Conservation (phyloP, 2,329 filamentous ascomycete species). For the Calonectria hawksworthii region DNA sequence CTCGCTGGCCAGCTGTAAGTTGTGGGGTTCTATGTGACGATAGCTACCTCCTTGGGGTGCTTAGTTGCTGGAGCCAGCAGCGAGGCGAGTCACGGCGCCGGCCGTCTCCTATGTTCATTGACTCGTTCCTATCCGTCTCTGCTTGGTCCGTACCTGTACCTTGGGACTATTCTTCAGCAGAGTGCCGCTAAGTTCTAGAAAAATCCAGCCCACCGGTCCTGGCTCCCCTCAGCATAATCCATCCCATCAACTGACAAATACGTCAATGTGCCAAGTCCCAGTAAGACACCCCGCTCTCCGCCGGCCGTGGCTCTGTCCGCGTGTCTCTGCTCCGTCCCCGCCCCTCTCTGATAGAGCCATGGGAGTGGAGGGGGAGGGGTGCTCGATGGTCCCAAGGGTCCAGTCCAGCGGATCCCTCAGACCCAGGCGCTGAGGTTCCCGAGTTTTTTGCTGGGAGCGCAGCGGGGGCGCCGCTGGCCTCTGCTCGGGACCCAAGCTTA, state of each 20-base stretch:
- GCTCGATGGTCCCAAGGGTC: slow-evolving; percentile 26
- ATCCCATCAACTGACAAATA: slow-evolving; percentile 1
- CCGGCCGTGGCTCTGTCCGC: slow-evolving; percentile 8
- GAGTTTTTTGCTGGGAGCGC: slow-evolving; percentile 27
- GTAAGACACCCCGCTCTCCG: background rate
- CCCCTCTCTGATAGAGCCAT: slow-evolving; percentile 25
- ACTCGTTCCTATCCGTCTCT: background rate
- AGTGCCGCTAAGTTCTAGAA: slow-evolving; percentile 6
- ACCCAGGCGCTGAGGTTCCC: slow-evolving; percentile 25
- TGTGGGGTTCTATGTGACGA: slow-evolving; percentile 20
- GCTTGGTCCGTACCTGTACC: background rate
- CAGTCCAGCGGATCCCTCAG: slow-evolving; percentile 30
- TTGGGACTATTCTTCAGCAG: background rate
- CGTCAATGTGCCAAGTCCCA: background rate
- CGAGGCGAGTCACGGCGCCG: slow-evolving; percentile 3
- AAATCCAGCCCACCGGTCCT: slow-evolving; percentile 2
- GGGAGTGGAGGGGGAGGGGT: slow-evolving; percentile 19
- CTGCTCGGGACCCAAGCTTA: slow-evolving; percentile 21
- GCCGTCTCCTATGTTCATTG: background rate
- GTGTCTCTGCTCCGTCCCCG: slow-evolving; percentile 13
- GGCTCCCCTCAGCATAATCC: background rate
- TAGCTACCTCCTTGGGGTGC: background rate
- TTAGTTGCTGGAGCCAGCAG: background rate
- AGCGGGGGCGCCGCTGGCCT: slow-evolving; percentile 16
- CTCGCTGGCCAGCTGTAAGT: slow-evolving; percentile 8